Base-by-base conservation (phyloP, 148 eudicot genomes). In the Persicaria maculosa region DNA sequence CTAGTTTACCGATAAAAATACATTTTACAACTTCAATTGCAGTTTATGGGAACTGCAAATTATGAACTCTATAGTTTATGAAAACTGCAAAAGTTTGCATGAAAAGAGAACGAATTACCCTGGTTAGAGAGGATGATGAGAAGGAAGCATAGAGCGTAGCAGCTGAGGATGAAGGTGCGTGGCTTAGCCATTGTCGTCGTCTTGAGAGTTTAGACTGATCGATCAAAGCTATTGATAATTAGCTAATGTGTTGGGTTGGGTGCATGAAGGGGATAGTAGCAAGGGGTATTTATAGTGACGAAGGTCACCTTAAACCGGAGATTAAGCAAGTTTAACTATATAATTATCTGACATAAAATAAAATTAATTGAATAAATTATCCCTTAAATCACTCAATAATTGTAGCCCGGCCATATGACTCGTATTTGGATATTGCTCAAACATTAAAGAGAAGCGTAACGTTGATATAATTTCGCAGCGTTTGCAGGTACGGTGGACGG, bases 111-210 rank as follows among this genome's bases (percentile, higher is more conserved):
- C n/a, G n/a, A n/a, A n/a, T n/a, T n/a, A 59, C 67, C 67, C 40
- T 59, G 67, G 67, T 59, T 59, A 59, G 67, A 59, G 67, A 59
- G 67, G 15, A 59, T 40, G 16, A 59, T 40, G 4, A 20, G 4
- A 7, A 59, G 19, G 67, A 59, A 59, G 67, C 36, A 59, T 40
- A 59, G 67, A 25, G 67, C 67, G 15, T 59, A 59, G 67, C 67
- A 59, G 67, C 43, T 59, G 67, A 59, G 4, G 19, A 59, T 10
- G 14, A 59, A 22, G 44, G 67, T 17, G 61, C 61, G 22, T 55
- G 61, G 67, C 67, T 59, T 59, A 20, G 44, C 67, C 67, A 59
- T 59, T 8, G n/a, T 52, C 3, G 5, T 57, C 9, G 2, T 7
- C 22, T 40, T 22, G 43, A 4, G 1, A 5, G 22, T 19, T 22